phyloP scores from a whole-genome alignment of 2,329 filamentous ascomycete species.

The Madurella fahalii region DNA sequence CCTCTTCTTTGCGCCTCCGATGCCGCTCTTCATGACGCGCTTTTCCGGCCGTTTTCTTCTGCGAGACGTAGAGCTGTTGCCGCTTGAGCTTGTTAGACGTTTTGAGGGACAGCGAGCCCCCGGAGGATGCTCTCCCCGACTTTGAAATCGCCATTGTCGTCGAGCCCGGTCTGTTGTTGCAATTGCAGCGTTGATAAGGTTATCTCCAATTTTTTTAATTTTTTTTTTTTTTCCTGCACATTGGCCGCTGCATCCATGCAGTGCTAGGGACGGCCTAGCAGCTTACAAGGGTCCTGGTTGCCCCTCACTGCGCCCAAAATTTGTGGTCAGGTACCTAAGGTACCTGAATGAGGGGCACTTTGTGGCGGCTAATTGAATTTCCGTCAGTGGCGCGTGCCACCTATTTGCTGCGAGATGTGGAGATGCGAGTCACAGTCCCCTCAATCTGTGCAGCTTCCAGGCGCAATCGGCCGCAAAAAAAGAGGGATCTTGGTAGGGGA shows the following conservation, averaged over 20 bases:
- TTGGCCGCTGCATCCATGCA: conserved; percentile 5
- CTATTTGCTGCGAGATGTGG: conserved; percentile 11
- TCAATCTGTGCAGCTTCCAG: conserved; percentile 18
- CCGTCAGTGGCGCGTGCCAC: conserved; percentile 7
- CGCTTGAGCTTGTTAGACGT: conserved; percentile 71
- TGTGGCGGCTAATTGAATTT: conserved; percentile 25
- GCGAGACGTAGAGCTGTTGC: conserved; percentile 71
- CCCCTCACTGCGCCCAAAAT: conserved; percentile 10
- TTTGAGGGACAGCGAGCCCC: conserved; percentile 38
- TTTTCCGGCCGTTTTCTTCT: conserved; percentile 73
- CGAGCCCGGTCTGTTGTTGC: conserved; percentile 15
- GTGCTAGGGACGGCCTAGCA: conserved; percentile 7
- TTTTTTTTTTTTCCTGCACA: conserved; percentile 5
- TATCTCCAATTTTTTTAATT: conserved; percentile 12
- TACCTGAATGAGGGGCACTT: conserved; percentile 15
- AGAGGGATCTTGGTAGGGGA: conserved; percentile 12
- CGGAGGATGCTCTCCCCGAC: conserved; percentile 21
- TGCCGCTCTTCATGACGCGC: conserved; percentile 73
- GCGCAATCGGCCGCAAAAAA: conserved; percentile 17
- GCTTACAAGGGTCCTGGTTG: conserved; percentile 5
- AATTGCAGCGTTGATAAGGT: conserved; percentile 2
- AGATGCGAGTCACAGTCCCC: conserved; percentile 9
- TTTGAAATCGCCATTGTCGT: conserved; percentile 25
- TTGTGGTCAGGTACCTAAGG: not conserved
- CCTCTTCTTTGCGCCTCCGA: conserved; percentile 77